Base-by-base conservation (phyloP, 805 yeast species). In the Jamesozyma lodderae region DNA sequence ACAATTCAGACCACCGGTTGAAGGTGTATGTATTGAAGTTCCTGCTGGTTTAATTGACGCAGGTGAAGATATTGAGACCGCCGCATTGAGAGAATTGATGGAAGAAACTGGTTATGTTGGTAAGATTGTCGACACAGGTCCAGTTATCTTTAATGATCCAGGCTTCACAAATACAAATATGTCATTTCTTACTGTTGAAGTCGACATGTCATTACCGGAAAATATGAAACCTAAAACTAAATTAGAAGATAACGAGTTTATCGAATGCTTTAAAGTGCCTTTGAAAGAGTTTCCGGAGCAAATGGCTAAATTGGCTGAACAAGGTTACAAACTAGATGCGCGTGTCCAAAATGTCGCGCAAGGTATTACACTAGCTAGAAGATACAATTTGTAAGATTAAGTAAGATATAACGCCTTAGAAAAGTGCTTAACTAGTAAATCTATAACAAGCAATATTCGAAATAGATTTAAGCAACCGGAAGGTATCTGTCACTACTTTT, bases 11-110 rank as follows among this genome's bases (percentile, higher is more conserved):
- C 96, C 97, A 1, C 97, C 98, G 1, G 82, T 81, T 3, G 80
- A 72, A 37, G 90, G 86, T 15, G 85, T 90, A 6, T 81, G 94
- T 53, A 77, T 90, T 44, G 98, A 90, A 60, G 72, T 88, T 57
- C 98, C 98, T 1, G 98, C 98, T 0, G 98, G 98, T 0, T 67
- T 90, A 45, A 73, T 92, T 30, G 98, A 90, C 58, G 85, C 88
- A 1, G 71, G 75, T 37, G 97, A 92, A 58, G 58, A 79, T 1
- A 60, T 85, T 20, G 87, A 78, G 46, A 61, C 73, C 4, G 86
- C 96, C 27, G 97, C 98, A 0, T 67, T 79, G 37, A 72, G 98
- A 45, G 98, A 90, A 59, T 63, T 90, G 46, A 72, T 72, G 35
- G 98, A 90, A 59, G 98, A 90, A 55, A 88, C 97, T 0, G 98